A percentile compares a stretch with the other conserved stretches of the same genome.
Evolutionary conservation across 1,284 basidiomycete species (phyloP).

Genomic region (Austroboletus novae-zelandiae): DNA sequence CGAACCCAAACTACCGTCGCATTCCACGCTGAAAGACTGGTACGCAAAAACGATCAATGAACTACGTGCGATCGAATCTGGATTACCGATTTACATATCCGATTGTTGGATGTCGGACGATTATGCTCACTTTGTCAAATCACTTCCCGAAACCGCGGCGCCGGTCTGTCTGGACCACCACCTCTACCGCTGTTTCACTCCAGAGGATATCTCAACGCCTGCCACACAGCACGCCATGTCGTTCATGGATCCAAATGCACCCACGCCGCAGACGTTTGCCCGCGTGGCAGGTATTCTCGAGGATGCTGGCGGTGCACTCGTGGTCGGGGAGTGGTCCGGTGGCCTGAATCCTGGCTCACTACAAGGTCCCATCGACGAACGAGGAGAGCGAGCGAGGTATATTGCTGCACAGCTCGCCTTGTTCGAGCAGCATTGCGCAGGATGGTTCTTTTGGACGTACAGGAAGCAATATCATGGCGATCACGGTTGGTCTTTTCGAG

Average conservation of each 20-base stretch:
- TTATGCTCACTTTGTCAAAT: constrained; percentile 58
- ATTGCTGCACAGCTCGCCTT: constrained; percentile 66
- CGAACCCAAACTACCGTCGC: constrained; percentile 63
- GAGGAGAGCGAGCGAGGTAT: constrained; percentile 51
- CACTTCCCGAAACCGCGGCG: constrained; percentile 33
- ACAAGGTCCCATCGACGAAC: constrained; percentile 41
- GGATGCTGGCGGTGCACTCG: constrained; percentile 52
- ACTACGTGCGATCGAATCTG: constrained; percentile 52
- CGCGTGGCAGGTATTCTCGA: constrained; percentile 46
- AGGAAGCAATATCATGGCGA: constrained; percentile 73
- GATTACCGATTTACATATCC: constrained; percentile 68
- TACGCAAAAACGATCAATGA: constrained; percentile 60
- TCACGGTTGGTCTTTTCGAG: constrained; percentile 74
- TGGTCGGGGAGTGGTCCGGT: constrained; percentile 86
- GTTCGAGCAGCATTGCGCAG: constrained; percentile 66
- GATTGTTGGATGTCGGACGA: constrained; percentile 78
- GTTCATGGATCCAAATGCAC: constrained; percentile 41
- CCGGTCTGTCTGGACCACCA: constrained; percentile 80
- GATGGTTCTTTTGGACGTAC: constrained; percentile 89
- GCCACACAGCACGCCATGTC: constrained; percentile 57
- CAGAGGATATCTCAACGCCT: constrained; percentile 54
- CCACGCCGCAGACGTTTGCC: constrained; percentile 42
- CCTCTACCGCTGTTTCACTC: constrained; percentile 82
- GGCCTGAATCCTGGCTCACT: constrained; percentile 72
- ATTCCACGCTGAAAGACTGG: constrained; percentile 57